Evolutionary conservation across 1,284 basidiomycete genomes (phyloP).

Genomic region (Mycena citricolor): DNA sequence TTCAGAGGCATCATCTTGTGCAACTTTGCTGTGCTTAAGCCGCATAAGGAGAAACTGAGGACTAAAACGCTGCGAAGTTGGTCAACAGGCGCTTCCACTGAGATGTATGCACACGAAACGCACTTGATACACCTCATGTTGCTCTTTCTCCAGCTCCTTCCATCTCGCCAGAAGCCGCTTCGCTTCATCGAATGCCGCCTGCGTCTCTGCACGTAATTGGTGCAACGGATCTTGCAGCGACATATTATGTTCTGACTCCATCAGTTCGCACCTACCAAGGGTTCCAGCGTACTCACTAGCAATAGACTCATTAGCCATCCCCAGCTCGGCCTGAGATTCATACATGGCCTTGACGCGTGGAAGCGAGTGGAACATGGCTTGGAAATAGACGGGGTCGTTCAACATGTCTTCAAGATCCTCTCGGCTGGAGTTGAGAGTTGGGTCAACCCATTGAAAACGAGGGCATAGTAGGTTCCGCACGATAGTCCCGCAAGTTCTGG

Average conservation of each 20-base stretch:
- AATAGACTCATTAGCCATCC: conserved; percentile 79
- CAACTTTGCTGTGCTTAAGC: conserved; percentile 80
- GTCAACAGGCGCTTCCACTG: conserved; percentile 2
- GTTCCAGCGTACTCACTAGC: conserved; percentile 56
- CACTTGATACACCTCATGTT: conserved; percentile 85
- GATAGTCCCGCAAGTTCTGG: conserved; percentile 70
- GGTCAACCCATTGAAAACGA: conserved; percentile 8
- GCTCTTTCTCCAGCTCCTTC: conserved; percentile 84
- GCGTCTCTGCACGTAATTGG: conserved; percentile 72
- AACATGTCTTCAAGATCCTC: conserved; percentile 88
- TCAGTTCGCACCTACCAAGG: conserved; percentile 5
- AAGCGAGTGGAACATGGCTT: conserved; percentile 82
- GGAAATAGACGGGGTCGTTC: conserved; percentile 79
- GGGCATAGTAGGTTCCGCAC: conserved; percentile 40
- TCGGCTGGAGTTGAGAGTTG: conserved; percentile 46
- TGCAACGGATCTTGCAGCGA: conserved; percentile 73
- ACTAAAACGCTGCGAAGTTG: conserved; percentile 63
- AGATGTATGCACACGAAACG: conserved; percentile 22
- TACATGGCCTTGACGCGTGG: conserved; percentile 73
- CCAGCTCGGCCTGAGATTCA: conserved; percentile 72
- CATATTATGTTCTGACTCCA: conserved; percentile 65
- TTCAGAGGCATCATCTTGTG: conserved; percentile 88
- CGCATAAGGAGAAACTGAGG: conserved; percentile 86
- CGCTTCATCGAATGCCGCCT: conserved; percentile 83
- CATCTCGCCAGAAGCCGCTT: conserved; percentile 77